A percentile compares a stretch with the other conserved stretches of the same genome.
Evolutionary conservation across 495 filamentous ascomycete genomes (phyloP).

Genomic region (Melanomma pulvis-pyrius): DNA sequence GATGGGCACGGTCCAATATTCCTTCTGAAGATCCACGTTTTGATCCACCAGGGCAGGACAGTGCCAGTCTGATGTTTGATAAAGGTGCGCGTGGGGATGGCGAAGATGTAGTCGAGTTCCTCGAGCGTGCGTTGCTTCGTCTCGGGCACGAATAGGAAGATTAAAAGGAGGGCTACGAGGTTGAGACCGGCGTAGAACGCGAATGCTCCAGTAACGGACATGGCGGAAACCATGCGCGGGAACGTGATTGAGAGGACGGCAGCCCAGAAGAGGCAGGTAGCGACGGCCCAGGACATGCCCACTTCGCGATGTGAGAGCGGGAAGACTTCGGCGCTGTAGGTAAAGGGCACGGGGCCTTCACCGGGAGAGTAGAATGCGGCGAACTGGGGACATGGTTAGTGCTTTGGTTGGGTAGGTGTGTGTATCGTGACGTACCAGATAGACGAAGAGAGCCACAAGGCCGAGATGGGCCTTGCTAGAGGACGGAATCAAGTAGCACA

Average conservation of each 20-base stretch:
- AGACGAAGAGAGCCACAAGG: conserved; percentile 54
- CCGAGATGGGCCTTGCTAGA: conserved; percentile 43
- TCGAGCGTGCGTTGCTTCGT: conserved; percentile 78
- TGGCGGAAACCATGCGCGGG: conserved; percentile 39
- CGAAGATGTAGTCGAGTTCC: conserved; percentile 52
- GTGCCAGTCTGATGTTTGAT: conserved; percentile 54
- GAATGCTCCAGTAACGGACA: conserved; percentile 46
- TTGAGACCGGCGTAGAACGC: conserved; percentile 70
- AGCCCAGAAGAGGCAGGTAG: conserved; percentile 44
- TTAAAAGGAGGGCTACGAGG: conserved; percentile 66
- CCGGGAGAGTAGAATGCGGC: conserved; percentile 35
- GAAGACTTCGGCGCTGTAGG: conserved; percentile 48
- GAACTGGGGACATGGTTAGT: background rate
- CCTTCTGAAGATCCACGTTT: conserved; percentile 63
- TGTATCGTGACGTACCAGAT: conserved; percentile 23
- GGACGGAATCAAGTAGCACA: conserved; percentile 37
- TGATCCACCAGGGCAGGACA: conserved; percentile 70
- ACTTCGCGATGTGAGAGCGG: conserved; percentile 44
- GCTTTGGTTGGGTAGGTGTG: too few relatives aligned
- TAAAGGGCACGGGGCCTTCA: conserved; percentile 45
- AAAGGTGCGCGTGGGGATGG: conserved; percentile 39
- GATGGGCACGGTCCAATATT: conserved; percentile 41
- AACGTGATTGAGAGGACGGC: conserved; percentile 42
- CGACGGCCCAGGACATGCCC: conserved; percentile 45
- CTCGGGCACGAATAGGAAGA: conserved; percentile 76